A percentile compares a stretch with the other conserved stretches of the same genome.
Evolutionary conservation across 2,329 filamentous ascomycete genomes (phyloP).

Genomic region (Pseudogymnoascus sp.): DNA sequence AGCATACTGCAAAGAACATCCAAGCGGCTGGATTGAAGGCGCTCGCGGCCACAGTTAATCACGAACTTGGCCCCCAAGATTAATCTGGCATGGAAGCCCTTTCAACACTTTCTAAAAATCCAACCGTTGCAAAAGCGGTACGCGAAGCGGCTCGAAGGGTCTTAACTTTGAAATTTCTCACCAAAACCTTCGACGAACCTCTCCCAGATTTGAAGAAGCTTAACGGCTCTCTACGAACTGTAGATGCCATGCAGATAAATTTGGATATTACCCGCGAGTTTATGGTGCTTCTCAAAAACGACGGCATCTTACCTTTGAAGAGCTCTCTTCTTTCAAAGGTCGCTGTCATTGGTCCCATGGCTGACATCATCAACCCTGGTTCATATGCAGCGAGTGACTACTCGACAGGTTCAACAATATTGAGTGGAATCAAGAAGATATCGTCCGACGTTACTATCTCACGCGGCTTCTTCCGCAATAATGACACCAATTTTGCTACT

Average conservation of each 20-base stretch:
- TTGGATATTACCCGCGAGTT: constrained; percentile 18
- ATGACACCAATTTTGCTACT: background rate
- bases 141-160: background rate
- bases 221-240: background rate
- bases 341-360: constrained; percentile 17
- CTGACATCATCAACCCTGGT: constrained; percentile 17
- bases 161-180: background rate
- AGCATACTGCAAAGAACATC: constrained; percentile 16
- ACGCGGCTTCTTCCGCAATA: background rate
- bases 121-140: background rate
- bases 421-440: background rate
- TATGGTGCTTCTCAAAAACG: constrained; percentile 20
- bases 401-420: background rate
- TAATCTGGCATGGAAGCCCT: background rate
- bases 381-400: constrained; percentile 10
- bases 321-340: constrained; percentile 11
- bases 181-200: background rate
- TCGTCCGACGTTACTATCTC: background rate
- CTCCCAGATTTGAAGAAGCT: background rate
- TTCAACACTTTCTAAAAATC: background rate
- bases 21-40: background rate
- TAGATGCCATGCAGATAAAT: background rate
- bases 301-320: constrained; percentile 14
- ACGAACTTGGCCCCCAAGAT: background rate
- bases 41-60: background rate